Base-by-base conservation (phyloP, 495 filamentous ascomycete genomes). In the Evernia prunastri region DNA sequence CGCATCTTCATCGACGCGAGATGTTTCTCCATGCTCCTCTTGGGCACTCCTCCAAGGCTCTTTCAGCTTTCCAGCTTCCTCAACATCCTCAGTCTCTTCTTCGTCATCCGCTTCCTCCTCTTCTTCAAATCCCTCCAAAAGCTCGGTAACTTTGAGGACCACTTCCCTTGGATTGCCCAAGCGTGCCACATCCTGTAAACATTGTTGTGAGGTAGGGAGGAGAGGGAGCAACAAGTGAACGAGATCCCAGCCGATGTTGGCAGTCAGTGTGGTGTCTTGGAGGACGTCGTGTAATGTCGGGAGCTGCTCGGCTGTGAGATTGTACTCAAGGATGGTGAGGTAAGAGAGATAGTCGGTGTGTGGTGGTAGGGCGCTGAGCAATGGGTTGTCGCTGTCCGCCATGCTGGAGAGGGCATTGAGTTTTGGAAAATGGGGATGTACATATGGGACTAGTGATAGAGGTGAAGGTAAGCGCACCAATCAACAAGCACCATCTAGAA, bases 221-320 rank as follows among this genome's bases (percentile, higher is more conserved):
- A 87, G 83, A 23, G 89, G 86, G 25, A 97, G 78, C 3, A 98
- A 84, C 56, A 96, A 82, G 71, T 89, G 87, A 11, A 98, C 88
- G 49, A 98, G 75, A 71, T 98, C 94, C 94, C 94, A 98, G 54
- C 94, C 95, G 70, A 98, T 96, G 66, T 96, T 91, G 56, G 84
- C 85, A 1, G 92, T 92, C 60, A 98, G 81, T 54, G 82, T 83
- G 51, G 86, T 84, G 84, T 95, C 88, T 74, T 95, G 90, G 57
- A 97, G 79, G 42, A 96, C 81, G 10, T 84, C 80, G 69, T 95
- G 87, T 49, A 97, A 77, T 4, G 84, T 80, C 7, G 91, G 89
- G 15, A 97, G 80, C 65, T 89, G 84, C 36, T 86, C 85, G n/a
- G 81, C 81, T 17, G 84, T 88, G 25, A 97, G 79, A 72, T 95